Evolutionary conservation across 768 basidiomycete species (phyloP), one percentile per base, ranked within the genome.

Genomic region (Leccinum uliginosum): DNA sequence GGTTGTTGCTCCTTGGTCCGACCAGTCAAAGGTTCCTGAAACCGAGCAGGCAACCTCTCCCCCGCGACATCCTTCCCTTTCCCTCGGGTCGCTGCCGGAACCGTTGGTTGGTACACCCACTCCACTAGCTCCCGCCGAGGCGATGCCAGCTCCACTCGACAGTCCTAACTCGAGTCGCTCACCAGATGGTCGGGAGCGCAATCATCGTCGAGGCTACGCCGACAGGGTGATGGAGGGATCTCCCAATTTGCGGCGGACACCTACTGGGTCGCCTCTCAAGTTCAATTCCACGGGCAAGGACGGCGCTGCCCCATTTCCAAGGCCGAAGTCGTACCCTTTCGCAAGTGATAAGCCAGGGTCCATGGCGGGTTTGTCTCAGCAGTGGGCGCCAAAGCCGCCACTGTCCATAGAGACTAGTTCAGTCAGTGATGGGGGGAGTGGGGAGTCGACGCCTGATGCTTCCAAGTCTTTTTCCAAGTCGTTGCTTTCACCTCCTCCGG

Each of bases 161-260:
- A 62, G 60, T 43, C 60, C 62, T 19, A 54, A 24, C 27, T 63
- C 49, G 14, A 51, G 58, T 12, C 59, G 24, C 40, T 47, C 50
- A 17, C 59, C 40, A 19, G 66, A 62, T 34, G 58, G 54, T 35
- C 62, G 59, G 45, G 63, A 60, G 44, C 69, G 84, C 53, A 78
- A 84, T 59, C 87, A 87, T 66, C 78, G 77, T 56, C 77, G 85
- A 9, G 81, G 85, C 6, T 83, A 82, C 64, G 78, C 82, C 54
- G 83, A 85, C 58, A 57, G 73, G 26, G 61, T 58, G 48, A 62
- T 71, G n/a, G 65, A 71, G 38, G 68, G 50, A 26, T 62, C 69
- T 17, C 65, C 70, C 5, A 63, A 56, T 15, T 54, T 81, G 55
- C 77, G 73, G 59, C 71, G 67, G 62, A 84, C 84, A 14, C 80